Base-by-base conservation (phyloP, 2,329 filamentous ascomycete species). In the Helicocarpus griseus region DNA sequence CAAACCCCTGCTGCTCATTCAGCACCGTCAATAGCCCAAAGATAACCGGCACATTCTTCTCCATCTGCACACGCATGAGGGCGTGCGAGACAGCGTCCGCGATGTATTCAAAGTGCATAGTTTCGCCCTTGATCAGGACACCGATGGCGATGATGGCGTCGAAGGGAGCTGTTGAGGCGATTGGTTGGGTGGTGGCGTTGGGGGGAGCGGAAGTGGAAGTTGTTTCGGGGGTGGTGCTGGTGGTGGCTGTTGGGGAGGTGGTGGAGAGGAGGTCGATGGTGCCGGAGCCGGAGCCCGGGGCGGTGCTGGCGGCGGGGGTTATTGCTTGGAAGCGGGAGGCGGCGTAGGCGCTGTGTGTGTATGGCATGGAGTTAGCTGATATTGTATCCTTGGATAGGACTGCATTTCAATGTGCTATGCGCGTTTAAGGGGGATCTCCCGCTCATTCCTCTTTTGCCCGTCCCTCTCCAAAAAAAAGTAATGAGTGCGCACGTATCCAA, bases 101-200 rank as follows among this genome's bases (percentile, higher is more conserved):
- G 62, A 98, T 98, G 74, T 98, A 97, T 73, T 98, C 93, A 65
- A 98, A 98, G 73, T 98, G 93, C 89, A 96, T 96, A 5, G 93
- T 97, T 72, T 95, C 87, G 68, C 93, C 93, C 76, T 98, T 98
- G 74, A 98, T 96, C 55, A 98, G 81, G 52, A 95, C 90, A 51
- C 93, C 93, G 60, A 98, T 87, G 49, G 93, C 89, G 59, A 98
- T 90, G 57, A 98, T 83, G 56, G 93, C 93, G 66, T 97, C 91
- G 63, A 97, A 97, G 19, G 89, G 81, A 47, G 67, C 11, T n/a
- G 21, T 24, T 14, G 39, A 26, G 14, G 64, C 19, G 69, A 62
- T 3, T 36, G n/a, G n/a, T 14, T 5, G 33, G 24, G 4, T 17
- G 53, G 36, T 19, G 35, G 3, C 43, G 22, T 24, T 31, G 19